Evolutionary conservation across 345 rosid genomes (phyloP), one percentile per base, ranked within the genome.

Genomic region (Citrus australasica): DNA sequence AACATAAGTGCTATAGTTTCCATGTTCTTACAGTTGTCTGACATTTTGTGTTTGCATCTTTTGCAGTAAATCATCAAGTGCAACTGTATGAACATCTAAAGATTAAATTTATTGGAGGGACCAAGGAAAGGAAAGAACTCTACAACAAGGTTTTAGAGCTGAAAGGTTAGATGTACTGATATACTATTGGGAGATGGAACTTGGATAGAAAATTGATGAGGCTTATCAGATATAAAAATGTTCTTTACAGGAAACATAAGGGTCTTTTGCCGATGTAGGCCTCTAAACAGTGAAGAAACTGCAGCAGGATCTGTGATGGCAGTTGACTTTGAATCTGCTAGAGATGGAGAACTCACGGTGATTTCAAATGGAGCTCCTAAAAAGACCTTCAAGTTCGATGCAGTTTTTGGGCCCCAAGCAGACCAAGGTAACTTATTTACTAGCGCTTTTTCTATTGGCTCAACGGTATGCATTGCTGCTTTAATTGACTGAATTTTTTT

Each of bases 221-320:
- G 71, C 71, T 63, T 83, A 35, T 70, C 75, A 71, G 77, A 81
- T 81, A 13, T 51, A 71, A 69, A 25, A 35, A 73, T 56, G 28
- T 37, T 75, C 64, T 69, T 82, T 87, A 63, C 94, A 96, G 99
- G 99, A 83, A 96, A 96, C 80, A 96, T 96, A 78, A 88, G 96
- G 87, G 98, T 96, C 83, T 91, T 91, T 85, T 96, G 99, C 86
- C 85, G 98, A 75, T 96, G 99, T 73, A 85, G 99, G 77, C 97
- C 98, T 79, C 84, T 96, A 76, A 91, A 91, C 79, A 53, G 81
- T 59, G 92, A 94, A 69, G 98, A 96, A 85, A 73, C 80, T 76
- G 87, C 89, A 27, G 82, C 81, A 51, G 97, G 93, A 70, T 88
- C 86, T 85, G 82, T 90, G 58, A 77, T 81, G 87, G 88, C 94